phyloP scores from a whole-genome alignment of 2,329 filamentous ascomycete species.

The Penicillium sp. region DNA sequence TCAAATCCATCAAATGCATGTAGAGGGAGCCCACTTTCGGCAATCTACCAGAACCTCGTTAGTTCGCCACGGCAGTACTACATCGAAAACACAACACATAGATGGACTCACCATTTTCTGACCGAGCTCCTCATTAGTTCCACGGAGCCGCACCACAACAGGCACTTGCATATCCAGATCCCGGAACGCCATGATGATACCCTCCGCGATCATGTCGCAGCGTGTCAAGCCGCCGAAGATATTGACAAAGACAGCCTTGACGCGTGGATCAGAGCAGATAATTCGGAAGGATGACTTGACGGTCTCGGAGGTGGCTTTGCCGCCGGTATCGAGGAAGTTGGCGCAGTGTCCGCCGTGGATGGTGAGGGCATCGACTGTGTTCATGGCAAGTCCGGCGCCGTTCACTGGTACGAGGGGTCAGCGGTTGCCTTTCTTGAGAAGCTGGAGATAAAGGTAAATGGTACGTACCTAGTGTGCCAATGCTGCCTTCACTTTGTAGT shows the following conservation, averaged over 20 bases:
- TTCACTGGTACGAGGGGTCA: conserved; percentile 63
- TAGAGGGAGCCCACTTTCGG: conserved; percentile 69
- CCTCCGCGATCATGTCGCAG: conserved; percentile 81
- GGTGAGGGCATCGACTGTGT: conserved; percentile 80
- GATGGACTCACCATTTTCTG: conserved; percentile 62
- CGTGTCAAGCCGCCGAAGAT: conserved; percentile 74
- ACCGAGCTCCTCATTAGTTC: conserved; percentile 74
- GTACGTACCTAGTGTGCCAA: conserved; percentile 70
- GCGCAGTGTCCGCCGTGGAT: conserved; percentile 71
- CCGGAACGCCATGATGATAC: conserved; percentile 73
- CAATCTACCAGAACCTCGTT: conserved; percentile 55
- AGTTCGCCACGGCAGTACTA: neutral
- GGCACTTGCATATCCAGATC: conserved; percentile 71
- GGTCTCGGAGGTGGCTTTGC: conserved; percentile 82
- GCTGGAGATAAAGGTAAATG: neutral
- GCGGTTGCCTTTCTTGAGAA: no score
- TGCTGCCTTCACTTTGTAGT: conserved; percentile 61
- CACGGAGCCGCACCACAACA: conserved; percentile 77
- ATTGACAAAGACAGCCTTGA: conserved; percentile 75
- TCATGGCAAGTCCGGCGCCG: conserved; percentile 88
- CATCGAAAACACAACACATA: neutral
- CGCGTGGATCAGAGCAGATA: conserved; percentile 72
- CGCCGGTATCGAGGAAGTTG: conserved; percentile 90
- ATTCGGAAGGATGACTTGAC: conserved; percentile 78
- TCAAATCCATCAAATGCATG: conserved; percentile 77